Percentiles rank a stretch among this genome's conserved stretches.
Evolutionary conservation across 1,139 yeast species (phyloP).

Genomic region (Yamadazyma blattariae): DNA sequence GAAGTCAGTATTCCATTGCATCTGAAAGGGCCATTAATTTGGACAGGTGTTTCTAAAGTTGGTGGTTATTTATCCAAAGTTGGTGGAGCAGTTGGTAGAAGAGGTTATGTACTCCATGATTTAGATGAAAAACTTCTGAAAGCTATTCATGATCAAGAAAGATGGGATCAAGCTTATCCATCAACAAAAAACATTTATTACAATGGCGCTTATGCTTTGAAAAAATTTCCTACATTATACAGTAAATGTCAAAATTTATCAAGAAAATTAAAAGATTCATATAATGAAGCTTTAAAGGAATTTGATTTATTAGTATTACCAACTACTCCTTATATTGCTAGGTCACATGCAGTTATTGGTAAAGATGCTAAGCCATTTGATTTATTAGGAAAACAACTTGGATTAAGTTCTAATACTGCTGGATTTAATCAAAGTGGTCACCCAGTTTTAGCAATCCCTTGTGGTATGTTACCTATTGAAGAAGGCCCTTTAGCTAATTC

Average conservation of each 20-base stretch:
- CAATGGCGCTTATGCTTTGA: conserved; percentile 26
- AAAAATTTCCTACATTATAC: conserved; percentile 29
- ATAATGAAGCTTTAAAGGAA: conserved; percentile 22
- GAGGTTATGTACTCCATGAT: conserved; percentile 5
- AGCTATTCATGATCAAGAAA: conserved; percentile 17
- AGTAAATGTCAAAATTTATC: conserved; percentile 29
- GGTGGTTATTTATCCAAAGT: conserved; percentile 7
- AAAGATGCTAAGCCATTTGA: conserved; percentile 14
- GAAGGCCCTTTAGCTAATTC: conserved; percentile 19
- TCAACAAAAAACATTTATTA: conserved; percentile 24
- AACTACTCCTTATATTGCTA: conserved; percentile 12
- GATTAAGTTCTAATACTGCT: conserved; percentile 32
- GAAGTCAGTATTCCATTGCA: conserved; percentile 15
- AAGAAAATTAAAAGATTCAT: conserved; percentile 26
- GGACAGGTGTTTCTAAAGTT: conserved; percentile 15
- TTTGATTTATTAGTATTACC: conserved; percentile 13
- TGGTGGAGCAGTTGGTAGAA: conserved; percentile 7
- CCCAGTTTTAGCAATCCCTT: conserved; percentile 31
- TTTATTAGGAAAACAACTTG: conserved; percentile 23
- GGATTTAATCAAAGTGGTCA: conserved; percentile 34
- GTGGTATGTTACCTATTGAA: conserved; percentile 23
- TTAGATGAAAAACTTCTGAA: conserved; percentile 11
- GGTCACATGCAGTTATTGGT: conserved; percentile 12
- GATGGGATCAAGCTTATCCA: conserved; percentile 25
- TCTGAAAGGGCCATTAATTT: conserved; percentile 13